Conservation (phyloP, 306 rosid genomes). For the Prunus padus region DNA sequence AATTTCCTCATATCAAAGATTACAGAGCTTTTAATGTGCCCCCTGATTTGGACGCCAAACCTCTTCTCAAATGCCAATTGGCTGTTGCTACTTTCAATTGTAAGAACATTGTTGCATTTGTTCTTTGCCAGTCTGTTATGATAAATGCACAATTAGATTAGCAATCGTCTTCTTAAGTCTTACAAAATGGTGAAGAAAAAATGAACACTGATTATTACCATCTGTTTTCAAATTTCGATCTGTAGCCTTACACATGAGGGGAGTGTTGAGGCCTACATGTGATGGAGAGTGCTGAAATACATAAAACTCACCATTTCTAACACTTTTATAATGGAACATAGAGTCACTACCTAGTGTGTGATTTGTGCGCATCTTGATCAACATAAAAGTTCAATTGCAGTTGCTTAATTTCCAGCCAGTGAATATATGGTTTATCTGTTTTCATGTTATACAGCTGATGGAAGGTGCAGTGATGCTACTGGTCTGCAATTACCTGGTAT, state of each 20-base stretch:
- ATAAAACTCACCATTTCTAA: not conserved
- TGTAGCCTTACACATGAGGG: not conserved
- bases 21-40: constrained; percentile 64
- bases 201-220: not conserved
- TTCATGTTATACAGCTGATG: constrained; percentile 55
- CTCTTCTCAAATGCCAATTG: constrained; percentile 74
- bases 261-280: not conserved
- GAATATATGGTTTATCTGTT: constrained; percentile 12
- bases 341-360: not conserved
- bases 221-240: not conserved
- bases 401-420: not conserved
- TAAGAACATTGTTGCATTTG: constrained; percentile 30
- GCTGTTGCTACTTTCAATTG: constrained; percentile 60
- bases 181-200: not conserved
- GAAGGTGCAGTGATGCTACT: constrained; percentile 64
- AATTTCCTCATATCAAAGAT: constrained; percentile 76
- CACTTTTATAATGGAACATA: not conserved
- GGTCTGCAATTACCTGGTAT: constrained; percentile 93
- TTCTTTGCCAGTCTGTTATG: not conserved
- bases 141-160: constrained; percentile 4
- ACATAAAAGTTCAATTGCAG: not conserved
- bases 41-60: constrained; percentile 46
- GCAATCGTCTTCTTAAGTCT: not conserved
- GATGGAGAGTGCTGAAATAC: not conserved
- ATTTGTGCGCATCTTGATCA: not conserved